Percentiles rank a stretch among this genome's conserved stretches.
phyloP scores from a whole-genome alignment of 495 filamentous ascomycete genomes.

The Evernia prunastri region DNA sequence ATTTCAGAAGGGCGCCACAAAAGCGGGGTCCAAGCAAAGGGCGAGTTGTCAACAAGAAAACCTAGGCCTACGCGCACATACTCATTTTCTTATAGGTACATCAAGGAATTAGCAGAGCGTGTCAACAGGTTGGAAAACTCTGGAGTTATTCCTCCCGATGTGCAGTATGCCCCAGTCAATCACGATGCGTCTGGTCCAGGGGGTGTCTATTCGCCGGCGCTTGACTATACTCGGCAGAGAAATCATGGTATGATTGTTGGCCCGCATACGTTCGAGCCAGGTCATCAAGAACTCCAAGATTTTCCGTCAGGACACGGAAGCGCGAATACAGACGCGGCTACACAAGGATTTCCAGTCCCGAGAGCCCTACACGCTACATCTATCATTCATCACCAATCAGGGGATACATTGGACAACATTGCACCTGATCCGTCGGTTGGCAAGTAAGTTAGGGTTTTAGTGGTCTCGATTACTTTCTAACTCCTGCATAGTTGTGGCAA shows the following conservation, averaged over 20 bases:
- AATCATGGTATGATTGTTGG: slow-evolving; percentile 53
- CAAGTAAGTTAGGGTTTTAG: not conserved
- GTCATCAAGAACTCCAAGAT: slow-evolving; percentile 15
- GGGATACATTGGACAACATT: not conserved
- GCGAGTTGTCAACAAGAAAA: slow-evolving; percentile 37
- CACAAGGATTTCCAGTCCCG: not conserved
- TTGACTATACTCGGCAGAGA: slow-evolving; percentile 39
- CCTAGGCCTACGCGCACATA: not conserved
- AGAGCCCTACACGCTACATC: not conserved
- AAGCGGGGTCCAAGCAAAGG: slow-evolving; percentile 96
- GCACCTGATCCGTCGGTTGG: not conserved
- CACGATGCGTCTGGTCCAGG: slow-evolving; percentile 32
- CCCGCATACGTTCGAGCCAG: slow-evolving; percentile 27
- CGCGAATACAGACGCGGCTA: not conserved
- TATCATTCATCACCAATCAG: not conserved
- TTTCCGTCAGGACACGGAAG: not conserved
- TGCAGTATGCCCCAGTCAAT: slow-evolving; percentile 32
- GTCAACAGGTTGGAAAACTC: slow-evolving; percentile 72
- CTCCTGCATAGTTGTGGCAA: slow-evolving; percentile 55
- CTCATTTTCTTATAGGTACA: slow-evolving; percentile 57
- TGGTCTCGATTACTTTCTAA: not conserved
- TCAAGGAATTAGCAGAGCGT: slow-evolving; percentile 90
- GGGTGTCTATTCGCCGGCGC: not conserved
- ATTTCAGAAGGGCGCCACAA: slow-evolving; percentile 88
- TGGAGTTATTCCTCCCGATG: slow-evolving; percentile 37